phyloP scores from a whole-genome alignment of 2,329 filamentous ascomycete species.

The Fusarium vanettenii region DNA sequence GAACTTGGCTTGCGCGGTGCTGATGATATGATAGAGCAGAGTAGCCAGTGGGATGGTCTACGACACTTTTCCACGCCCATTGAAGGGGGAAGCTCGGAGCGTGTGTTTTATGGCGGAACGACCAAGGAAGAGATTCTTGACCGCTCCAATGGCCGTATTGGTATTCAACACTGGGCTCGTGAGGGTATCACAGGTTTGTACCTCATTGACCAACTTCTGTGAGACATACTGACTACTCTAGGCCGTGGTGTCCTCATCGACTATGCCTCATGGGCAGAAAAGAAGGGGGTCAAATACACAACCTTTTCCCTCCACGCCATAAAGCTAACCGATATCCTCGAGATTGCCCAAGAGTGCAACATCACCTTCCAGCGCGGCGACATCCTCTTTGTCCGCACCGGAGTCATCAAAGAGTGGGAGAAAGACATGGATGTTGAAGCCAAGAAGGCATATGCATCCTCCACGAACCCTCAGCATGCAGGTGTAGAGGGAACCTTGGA shows the following conservation, averaged over 20 bases:
- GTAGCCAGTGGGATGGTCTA: conserved; percentile 64
- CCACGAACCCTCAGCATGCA: conserved; percentile 44
- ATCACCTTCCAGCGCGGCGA: conserved; percentile 62
- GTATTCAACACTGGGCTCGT: conserved; percentile 60
- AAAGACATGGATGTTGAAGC: conserved; percentile 50
- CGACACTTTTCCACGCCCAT: conserved; percentile 60
- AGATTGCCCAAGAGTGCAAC: conserved; percentile 53
- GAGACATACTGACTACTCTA: not conserved
- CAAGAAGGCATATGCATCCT: conserved; percentile 51
- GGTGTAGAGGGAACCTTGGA: conserved; percentile 62
- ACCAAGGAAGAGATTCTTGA: conserved; percentile 59
- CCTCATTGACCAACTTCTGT: rapidly evolving
- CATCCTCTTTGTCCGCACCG: conserved; percentile 65
- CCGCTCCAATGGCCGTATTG: conserved; percentile 56
- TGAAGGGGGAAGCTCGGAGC: conserved; percentile 47
- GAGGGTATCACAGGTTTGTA: conserved; percentile 51
- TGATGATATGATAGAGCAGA: conserved; percentile 49
- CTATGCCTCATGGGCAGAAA: conserved; percentile 57
- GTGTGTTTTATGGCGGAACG: conserved; percentile 62
- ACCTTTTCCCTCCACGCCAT: conserved; percentile 53
- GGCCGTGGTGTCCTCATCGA: conserved; percentile 65
- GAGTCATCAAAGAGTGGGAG: conserved; percentile 58
- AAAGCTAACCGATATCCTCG: conserved; percentile 46
- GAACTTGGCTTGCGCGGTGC: not conserved
- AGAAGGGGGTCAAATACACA: conserved; percentile 51